Base-by-base conservation (phyloP, 257 asterid species). In the Asclepias syriaca region DNA sequence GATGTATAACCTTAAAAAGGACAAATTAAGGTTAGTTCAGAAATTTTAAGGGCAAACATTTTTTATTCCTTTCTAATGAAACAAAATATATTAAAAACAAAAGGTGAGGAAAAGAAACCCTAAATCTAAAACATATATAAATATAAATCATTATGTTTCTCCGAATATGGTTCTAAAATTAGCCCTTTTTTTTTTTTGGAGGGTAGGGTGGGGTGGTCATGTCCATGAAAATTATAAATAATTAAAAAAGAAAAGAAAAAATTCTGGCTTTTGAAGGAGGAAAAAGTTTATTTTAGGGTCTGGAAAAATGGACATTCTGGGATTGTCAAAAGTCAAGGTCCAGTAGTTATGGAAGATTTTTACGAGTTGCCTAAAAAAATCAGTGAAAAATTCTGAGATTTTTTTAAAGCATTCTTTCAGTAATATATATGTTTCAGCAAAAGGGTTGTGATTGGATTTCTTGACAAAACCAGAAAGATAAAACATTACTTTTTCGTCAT, bases 41-140 rank as follows among this genome's bases (percentile, higher is more conserved):
- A 48, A 43, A 24, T 59, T 48, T 22, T 27, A 61, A 72, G 63
- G 37, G 65, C 48, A 60, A 6, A 37, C 16, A 19, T 43, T 43
- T 32, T 61, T 63, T 24, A 59, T 46, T 34, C 69, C 50, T 75
- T 60, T 56, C 50, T 60, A 69, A 69, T 69, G 79, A 75, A 69
- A 75, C 58, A 75, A 8, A 48, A 43, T 43, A 43, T 5, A 43
- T 43, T 3, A 34, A 43, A 40, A 43, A 6, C 1, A 43, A 21
- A 21, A 4, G 18, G 27, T 5, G 15, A 14, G 18, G 11, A 60
- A 51, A 21, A 57, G n/a, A 19, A 21, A 11, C 16, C 61, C 53
- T 64, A 34, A 75, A 61, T 14, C 3, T 51, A 22, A 27, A 3
- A 40, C 10, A 34, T 34, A 29, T 4, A 34, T 34, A 13, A 13